Percentiles rank a stretch among this genome's conserved stretches.
Conservation (phyloP, 2,329 filamentous ascomycete species). For the Aspergillaceae sp. region DNA sequence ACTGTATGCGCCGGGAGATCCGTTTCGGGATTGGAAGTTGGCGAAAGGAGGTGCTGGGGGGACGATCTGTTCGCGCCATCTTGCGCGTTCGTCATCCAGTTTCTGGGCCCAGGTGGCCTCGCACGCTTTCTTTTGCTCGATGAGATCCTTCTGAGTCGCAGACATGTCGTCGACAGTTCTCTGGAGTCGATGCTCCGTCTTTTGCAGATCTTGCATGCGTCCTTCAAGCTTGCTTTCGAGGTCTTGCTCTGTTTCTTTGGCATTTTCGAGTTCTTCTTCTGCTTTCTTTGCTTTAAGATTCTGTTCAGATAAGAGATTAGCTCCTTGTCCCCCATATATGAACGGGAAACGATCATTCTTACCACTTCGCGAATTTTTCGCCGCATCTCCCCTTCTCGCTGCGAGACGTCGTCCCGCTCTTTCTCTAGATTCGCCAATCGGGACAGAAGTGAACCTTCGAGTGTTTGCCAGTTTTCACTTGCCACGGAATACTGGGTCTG, state of each 20-base stretch:
- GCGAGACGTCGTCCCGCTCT: constrained; percentile 77
- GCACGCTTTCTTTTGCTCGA: constrained; percentile 51
- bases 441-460: constrained; percentile 76
- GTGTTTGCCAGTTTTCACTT: constrained; percentile 95
- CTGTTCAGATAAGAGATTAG: constrained; percentile 29
- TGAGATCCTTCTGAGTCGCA: constrained; percentile 48
- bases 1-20: constrained; percentile 35
- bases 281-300: constrained; percentile 58
- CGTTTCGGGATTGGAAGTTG: constrained; percentile 29
- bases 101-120: constrained; percentile 51
- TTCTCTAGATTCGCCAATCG: constrained; percentile 72
- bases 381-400: constrained; percentile 76
- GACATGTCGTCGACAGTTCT: constrained; percentile 54
- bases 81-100: constrained; percentile 57
- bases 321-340: background rate
- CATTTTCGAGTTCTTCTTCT: constrained; percentile 73
- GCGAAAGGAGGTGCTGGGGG: constrained; percentile 21
- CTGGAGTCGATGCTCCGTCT: constrained; percentile 31
- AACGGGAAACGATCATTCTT: constrained; percentile 26
- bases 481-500: constrained; percentile 93
- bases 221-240: constrained; percentile 51
- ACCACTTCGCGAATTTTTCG: constrained; percentile 83
- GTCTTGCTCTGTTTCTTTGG: constrained; percentile 39
- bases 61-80: constrained; percentile 45
- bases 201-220: constrained; percentile 52